Evolutionary conservation across 495 filamentous ascomycete species (phyloP).

Genomic region (Penicillium steckii): DNA sequence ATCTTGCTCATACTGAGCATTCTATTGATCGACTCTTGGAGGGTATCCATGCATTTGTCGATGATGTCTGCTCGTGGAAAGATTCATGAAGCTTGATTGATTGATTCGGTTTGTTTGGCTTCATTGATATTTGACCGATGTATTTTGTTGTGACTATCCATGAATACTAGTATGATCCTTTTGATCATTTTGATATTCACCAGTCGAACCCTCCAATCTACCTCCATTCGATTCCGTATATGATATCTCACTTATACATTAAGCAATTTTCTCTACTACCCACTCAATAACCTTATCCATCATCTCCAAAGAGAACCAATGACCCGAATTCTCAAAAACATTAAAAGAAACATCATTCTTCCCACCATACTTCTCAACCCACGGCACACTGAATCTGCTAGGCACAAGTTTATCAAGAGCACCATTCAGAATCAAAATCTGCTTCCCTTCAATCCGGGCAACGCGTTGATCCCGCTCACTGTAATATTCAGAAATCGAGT

Average conservation of each 20-base stretch:
- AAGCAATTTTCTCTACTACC: not conserved
- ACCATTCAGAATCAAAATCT: not conserved
- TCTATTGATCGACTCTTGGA: conserved; percentile 3
- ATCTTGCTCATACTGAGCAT: conserved; percentile 4
- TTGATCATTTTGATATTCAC: too few species aligned
- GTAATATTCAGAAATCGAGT: not conserved
- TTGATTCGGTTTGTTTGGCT: too few species aligned
- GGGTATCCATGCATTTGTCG: not conserved
- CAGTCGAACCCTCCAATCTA: too few species aligned
- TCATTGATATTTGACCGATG: too few species aligned
- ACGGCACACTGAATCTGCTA: not conserved
- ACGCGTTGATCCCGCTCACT: not conserved
- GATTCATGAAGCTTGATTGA: not conserved
- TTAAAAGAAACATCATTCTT: not conserved
- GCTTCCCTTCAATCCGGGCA: not conserved
- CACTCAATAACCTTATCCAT: conserved; percentile 1
- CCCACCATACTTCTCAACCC: not conserved
- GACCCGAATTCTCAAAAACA: not conserved
- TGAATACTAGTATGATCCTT: too few species aligned
- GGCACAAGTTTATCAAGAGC: not conserved
- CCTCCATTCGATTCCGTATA: not conserved
- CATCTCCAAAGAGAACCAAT: not conserved
- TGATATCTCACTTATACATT: not conserved
- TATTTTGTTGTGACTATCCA: not conserved
- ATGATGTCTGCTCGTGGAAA: not conserved